Conservation (phyloP, 805 yeast genomes). For the Suhomyces prunicola region DNA sequence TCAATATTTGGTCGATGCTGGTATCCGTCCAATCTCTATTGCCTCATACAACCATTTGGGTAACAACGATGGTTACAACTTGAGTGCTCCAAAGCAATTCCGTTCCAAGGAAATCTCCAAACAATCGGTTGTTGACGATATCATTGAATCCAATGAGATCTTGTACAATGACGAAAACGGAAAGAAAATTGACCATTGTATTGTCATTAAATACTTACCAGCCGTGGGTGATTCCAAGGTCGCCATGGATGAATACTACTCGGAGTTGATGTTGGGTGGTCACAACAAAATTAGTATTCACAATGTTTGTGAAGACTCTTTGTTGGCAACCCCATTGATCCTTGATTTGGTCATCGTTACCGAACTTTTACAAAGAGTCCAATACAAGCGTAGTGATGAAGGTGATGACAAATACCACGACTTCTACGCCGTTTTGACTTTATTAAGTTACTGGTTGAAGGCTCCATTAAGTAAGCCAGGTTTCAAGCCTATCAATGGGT, state of each 20-base stretch:
- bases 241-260: slow-evolving; percentile 97
- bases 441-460: slow-evolving; percentile 92
- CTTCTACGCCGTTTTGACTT: slow-evolving; percentile 81
- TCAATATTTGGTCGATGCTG: slow-evolving; percentile 94
- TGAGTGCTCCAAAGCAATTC: slow-evolving; percentile 89
- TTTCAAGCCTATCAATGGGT: slow-evolving; percentile 83
- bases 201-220: slow-evolving; percentile 88
- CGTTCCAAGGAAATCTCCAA: slow-evolving; percentile 94
- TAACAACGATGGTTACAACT: slow-evolving; percentile 91
- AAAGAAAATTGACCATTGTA: slow-evolving; percentile 82
- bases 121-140: slow-evolving; percentile 90
- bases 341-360: slow-evolving; percentile 87
- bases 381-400: slow-evolving; percentile 59
- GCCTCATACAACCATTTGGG: slow-evolving; percentile 97
- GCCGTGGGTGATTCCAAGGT: slow-evolving; percentile 97
- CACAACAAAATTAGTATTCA: slow-evolving; percentile 92
- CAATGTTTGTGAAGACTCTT: slow-evolving; percentile 94
- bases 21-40: slow-evolving; percentile 89
- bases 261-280: slow-evolving; percentile 96
- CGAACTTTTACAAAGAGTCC: slow-evolving; percentile 84
- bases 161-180: slow-evolving; percentile 80
- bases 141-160: slow-evolving; percentile 81
- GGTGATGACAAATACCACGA: slow-evolving; percentile 49
- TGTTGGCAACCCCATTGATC: slow-evolving; percentile 91
- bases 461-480: slow-evolving; percentile 95